These are phyloP conservation scores for Xylaria longipes DNA, from an alignment of 495 filamentous ascomycete genomes.

Conservation along the genomic window DNA sequence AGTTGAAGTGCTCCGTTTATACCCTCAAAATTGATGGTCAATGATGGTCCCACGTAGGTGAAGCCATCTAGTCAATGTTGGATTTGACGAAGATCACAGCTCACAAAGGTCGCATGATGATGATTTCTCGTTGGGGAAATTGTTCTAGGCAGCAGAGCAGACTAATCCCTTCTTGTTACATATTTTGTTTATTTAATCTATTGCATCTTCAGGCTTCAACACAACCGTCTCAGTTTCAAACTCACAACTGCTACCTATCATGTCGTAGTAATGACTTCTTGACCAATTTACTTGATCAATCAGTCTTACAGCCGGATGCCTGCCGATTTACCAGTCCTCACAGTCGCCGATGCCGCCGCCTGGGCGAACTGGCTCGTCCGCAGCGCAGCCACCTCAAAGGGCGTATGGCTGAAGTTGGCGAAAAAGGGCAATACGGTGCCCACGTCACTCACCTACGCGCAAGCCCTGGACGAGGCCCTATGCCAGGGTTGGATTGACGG, in stretches of 20 bases:
- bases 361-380: slow-evolving; percentile 56
- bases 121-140: not conserved
- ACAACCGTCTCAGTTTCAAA: not conserved
- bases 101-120: not conserved
- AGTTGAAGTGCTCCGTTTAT: not conserved
- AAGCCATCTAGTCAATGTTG: not conserved
- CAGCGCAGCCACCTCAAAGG: slow-evolving; percentile 42
- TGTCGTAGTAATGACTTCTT: not conserved
- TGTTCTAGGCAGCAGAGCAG: not conserved
- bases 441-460: slow-evolving; percentile 55
- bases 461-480: slow-evolving; percentile 61
- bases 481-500: slow-evolving; percentile 70
- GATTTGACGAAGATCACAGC: not conserved
- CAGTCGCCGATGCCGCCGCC: slow-evolving; percentile 40
- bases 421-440: slow-evolving; percentile 54
- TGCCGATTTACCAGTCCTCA: slow-evolving; percentile 28
- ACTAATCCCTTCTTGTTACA: not conserved
- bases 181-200: not conserved
- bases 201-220: not conserved
- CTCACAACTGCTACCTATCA: not conserved
- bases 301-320: slow-evolving; percentile 23
- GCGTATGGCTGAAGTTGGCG: slow-evolving; percentile 61
- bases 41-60: not conserved
- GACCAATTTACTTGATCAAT: not conserved
- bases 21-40: not conserved